A percentile compares a stretch with the other conserved stretches of the same genome.
Conservation (phyloP, 2,329 filamentous ascomycete genomes). For the Botrytis medusae region DNA sequence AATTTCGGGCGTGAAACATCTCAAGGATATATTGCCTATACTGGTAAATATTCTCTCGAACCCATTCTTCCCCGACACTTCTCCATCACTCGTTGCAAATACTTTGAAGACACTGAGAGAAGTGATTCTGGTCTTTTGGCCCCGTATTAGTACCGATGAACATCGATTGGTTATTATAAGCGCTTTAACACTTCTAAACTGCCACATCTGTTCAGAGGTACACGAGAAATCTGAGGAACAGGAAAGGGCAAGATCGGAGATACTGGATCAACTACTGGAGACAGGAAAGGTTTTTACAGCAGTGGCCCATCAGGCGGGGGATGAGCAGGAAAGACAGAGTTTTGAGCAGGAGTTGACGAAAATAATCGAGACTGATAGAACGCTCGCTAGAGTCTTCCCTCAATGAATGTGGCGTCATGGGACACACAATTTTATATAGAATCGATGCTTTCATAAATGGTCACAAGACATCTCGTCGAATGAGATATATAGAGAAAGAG, state of each 20-base stretch:
- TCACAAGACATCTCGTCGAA: background rate
- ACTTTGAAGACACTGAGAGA: conserved; percentile 51
- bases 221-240: background rate
- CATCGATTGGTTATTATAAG: conserved; percentile 65
- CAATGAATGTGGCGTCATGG: background rate
- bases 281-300: background rate
- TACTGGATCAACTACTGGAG: background rate
- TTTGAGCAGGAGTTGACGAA: background rate
- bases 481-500: background rate
- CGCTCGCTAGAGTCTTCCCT: background rate
- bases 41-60: conserved; percentile 63
- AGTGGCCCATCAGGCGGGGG: background rate
- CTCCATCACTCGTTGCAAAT: conserved; percentile 51
- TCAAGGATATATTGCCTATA: conserved; percentile 53
- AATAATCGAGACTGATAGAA: background rate
- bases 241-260: background rate
- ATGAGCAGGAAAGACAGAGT: background rate
- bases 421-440: background rate
- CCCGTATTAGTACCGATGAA: conserved; percentile 53
- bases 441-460: background rate
- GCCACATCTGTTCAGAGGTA: background rate
- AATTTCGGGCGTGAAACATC: conserved; percentile 64
- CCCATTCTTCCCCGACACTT: conserved; percentile 61
- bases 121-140: conserved; percentile 66
- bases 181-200: conserved; percentile 49